phyloP scores from a whole-genome alignment of 208 protist species.

The Spongospora subterranea region DNA sequence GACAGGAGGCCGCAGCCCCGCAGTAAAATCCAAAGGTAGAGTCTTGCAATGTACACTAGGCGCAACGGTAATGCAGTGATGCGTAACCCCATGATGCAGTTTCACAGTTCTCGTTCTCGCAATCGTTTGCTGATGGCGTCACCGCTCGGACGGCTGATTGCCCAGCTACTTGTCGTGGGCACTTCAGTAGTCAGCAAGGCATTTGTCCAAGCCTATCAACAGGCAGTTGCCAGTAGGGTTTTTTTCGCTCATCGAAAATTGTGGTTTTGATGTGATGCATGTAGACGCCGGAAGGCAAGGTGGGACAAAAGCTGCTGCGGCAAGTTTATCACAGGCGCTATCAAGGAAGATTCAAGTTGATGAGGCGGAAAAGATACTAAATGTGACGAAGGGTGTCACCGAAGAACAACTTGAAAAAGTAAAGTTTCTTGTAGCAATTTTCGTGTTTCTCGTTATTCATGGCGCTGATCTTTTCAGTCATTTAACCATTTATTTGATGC shows the following conservation, averaged over 20 bases:
- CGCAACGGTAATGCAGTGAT: too few species aligned
- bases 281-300: conserved; percentile 40
- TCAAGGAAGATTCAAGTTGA: conserved; percentile 20
- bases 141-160: conserved; percentile 38
- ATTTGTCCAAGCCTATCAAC: conserved; percentile 40
- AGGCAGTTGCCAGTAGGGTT: not conserved
- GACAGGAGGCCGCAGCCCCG: too few species aligned
- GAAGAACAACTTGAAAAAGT: conserved; percentile 40
- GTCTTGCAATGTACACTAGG: too few species aligned
- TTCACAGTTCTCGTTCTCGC: too few species aligned
- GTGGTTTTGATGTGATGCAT: not conserved
- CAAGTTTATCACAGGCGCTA: conserved; percentile 13
- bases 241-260: not conserved
- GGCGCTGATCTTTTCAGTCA: not conserved
- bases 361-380: not conserved
- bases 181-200: not conserved
- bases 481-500: conserved; percentile 13
- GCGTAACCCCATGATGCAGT: too few species aligned
- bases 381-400: not conserved
- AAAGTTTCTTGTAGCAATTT: not conserved
- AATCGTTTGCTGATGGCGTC: too few species aligned
- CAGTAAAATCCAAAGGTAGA: too few species aligned
- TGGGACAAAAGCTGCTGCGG: conserved; percentile 20
- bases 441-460: not conserved
- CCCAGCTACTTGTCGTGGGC: conserved; percentile 27